Evolutionary conservation across 257 asterid genomes (phyloP), one percentile per base, ranked within the genome.

Genomic region (Primulina tabacum): DNA sequence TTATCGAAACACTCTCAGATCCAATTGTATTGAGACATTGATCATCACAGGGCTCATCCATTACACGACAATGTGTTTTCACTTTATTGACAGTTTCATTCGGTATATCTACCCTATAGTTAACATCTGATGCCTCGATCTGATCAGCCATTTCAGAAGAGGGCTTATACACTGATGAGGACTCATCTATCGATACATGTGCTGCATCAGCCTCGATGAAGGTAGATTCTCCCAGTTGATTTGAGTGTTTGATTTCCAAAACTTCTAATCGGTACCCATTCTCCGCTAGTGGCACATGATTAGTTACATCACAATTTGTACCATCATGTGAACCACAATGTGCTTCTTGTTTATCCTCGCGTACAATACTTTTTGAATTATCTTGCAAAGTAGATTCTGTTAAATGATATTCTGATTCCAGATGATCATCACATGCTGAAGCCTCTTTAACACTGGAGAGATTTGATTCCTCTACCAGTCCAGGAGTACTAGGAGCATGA

Each of bases 401-500:
- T 76, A 87, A 35, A 72, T 73, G 90, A 72, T 83, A 77, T 77
- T 89, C 99, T 35, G 82, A 69, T 73, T 89, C 99, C 69, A 83
- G 64, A 78, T 81, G 96, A 62, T 93, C 97, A 74, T 90, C 97
- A 47, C 88, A 85, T 4, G 96, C 95, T 7, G 95, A 93, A 73
- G 78, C 92, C 77, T 89, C 98, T 84, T 88, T 84, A 71, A 80
- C 73, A 75, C 84, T 93, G 67, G 92, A 86, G 73, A 93, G 63
- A 67, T 89, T 89, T 47, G 96, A 89, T 73, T 85, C 95, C 74
- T 93, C 96, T 52, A 61, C 85, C 79, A 93, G 79, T 65, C 97
- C 92, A 72, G 99, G 99, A 74, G 99, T 93, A 76, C 87, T 73
- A 64, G 99, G 99, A 74, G 96, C 99, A 62, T 90, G 92, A 75